Conservation (phyloP, 495 filamentous ascomycete species). For the Talaromyces adpressus region DNA sequence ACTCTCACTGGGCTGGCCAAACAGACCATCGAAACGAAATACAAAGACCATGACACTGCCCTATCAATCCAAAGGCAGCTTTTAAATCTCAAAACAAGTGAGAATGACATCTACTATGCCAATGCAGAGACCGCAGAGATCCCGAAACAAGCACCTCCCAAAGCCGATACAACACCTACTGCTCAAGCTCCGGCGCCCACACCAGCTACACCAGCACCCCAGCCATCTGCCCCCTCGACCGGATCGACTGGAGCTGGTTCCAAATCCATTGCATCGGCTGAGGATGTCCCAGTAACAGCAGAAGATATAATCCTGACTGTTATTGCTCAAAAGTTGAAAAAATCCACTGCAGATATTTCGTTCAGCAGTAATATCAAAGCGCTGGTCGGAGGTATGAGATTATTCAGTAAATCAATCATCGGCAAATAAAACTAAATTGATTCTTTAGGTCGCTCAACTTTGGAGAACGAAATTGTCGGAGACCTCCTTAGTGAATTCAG, state of each 20-base stretch:
- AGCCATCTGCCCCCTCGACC: not conserved
- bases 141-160: slow-evolving; percentile 28
- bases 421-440: not conserved
- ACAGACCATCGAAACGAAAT: slow-evolving; percentile 4
- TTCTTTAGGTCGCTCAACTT: not conserved
- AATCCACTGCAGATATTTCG: slow-evolving; percentile 78
- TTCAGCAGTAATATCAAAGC: slow-evolving; percentile 98
- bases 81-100: not conserved
- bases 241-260: not conserved
- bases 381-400: slow-evolving; percentile 67
- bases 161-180: slow-evolving; percentile 19
- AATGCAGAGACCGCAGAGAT: not conserved
- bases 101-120: not conserved
- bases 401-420: not conserved
- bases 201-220: not conserved
- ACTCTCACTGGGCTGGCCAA: slow-evolving; percentile 8
- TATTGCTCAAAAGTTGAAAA: slow-evolving; percentile 98
- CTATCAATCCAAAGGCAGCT: not conserved
- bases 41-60: not conserved
- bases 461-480: not conserved
- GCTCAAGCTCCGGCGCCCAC: not conserved
- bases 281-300: not conserved
- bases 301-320: slow-evolving; percentile 46
- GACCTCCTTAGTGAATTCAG: not conserved
- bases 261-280: not conserved